These are phyloP conservation scores for Torulaspora maleeae DNA, from an alignment of 805 yeast genomes.

Conservation along the genomic window DNA sequence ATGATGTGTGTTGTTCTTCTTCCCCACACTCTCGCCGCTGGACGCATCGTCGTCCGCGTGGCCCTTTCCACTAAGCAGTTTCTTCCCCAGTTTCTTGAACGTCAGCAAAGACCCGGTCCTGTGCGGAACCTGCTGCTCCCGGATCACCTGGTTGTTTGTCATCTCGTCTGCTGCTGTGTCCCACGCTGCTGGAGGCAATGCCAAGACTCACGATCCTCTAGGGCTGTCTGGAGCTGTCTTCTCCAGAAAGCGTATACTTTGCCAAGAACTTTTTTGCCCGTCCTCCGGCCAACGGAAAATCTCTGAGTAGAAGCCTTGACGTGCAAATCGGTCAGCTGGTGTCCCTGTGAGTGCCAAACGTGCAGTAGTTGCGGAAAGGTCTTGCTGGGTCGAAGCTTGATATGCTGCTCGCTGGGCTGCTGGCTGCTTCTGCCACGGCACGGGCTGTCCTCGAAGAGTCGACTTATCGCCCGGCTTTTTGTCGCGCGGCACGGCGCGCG, in stretches of 20 bases:
- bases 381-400: too few species aligned
- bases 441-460: too few species aligned
- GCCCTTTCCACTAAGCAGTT: conserved; percentile 11
- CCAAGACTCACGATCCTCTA: too few species aligned
- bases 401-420: too few species aligned
- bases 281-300: neutral
- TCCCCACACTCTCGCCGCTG: conserved; percentile 1
- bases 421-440: too few species aligned
- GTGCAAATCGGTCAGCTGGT: too few species aligned
- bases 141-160: neutral
- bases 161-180: neutral
- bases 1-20: conserved; percentile 9
- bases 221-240: neutral
- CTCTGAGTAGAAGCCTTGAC: too few species aligned
- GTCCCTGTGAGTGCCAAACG: too few species aligned
- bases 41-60: conserved; percentile 2
- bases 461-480: neutral
- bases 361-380: too few species aligned
- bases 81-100: conserved; percentile 18
- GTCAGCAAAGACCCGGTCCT: conserved; percentile 15
- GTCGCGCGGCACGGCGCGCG: neutral
- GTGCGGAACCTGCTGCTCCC: conserved; percentile 2
- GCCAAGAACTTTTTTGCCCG: neutral
- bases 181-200: too few species aligned
- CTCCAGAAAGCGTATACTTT: neutral